Percentiles rank a stretch among this genome's conserved stretches.
Conservation (phyloP, 257 asterid species). For the Fraxinus americana region DNA sequence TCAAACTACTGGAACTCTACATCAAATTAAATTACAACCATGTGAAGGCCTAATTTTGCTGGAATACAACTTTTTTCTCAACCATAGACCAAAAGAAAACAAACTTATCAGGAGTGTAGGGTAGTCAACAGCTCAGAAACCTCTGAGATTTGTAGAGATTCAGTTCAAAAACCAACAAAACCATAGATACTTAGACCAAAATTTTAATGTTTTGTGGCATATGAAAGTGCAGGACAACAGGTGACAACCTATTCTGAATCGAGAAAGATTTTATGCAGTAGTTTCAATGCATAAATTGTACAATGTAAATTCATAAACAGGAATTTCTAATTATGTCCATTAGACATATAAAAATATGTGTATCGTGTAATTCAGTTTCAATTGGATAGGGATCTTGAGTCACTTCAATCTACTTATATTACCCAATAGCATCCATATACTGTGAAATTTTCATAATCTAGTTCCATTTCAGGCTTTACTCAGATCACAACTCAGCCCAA, state of each 20-base stretch:
- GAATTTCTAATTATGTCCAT: neutral
- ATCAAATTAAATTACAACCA: neutral
- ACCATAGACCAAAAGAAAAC: neutral
- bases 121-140: neutral
- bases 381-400: neutral
- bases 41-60: neutral
- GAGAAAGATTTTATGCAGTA: neutral
- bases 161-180: neutral
- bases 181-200: neutral
- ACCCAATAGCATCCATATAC: neutral
- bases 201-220: neutral
- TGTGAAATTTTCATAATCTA: neutral
- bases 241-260: neutral
- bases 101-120: neutral
- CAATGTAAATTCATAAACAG: neutral
- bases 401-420: neutral
- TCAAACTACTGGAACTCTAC: slow-evolving; percentile 12
- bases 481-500: neutral
- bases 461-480: neutral
- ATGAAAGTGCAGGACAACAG: neutral
- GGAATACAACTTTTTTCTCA: neutral
- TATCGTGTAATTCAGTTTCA: neutral
- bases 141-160: neutral
- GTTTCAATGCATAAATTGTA: neutral
- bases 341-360: neutral